Conservation (phyloP, 2,329 filamentous ascomycete species). For the Trichophyton simii region DNA sequence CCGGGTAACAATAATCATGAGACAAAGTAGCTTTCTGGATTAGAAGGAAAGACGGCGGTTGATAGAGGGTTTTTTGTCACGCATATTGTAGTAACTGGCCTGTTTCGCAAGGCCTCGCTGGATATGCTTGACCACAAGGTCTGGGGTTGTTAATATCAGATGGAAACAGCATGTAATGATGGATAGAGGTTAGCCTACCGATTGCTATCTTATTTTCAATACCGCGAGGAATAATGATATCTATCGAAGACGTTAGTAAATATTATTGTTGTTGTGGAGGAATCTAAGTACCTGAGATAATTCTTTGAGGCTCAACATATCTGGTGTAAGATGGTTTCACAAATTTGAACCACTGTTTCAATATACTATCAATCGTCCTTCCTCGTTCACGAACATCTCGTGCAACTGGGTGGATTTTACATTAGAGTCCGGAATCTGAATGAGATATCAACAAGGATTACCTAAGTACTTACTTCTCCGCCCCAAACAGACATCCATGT, state of each 20-base stretch:
- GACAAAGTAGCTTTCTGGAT: not conserved
- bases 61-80: not conserved
- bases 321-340: slow-evolving; percentile 96
- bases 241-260: slow-evolving; percentile 28
- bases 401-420: slow-evolving; percentile 42
- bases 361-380: slow-evolving; percentile 83
- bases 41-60: not conserved
- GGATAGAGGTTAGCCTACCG: slow-evolving; percentile 18
- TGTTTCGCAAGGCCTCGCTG: slow-evolving; percentile 55
- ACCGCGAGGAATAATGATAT: slow-evolving; percentile 88
- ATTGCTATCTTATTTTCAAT: slow-evolving; percentile 93
- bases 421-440: not conserved
- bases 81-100: not conserved
- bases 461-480: slow-evolving; percentile 54
- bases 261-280: not conserved
- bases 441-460: not conserved
- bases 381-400: slow-evolving; percentile 83
- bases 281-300: slow-evolving; percentile 54
- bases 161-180: not conserved
- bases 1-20: not conserved
- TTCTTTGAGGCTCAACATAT: slow-evolving; percentile 83
- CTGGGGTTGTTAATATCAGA: slow-evolving; percentile 31
- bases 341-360: slow-evolving; percentile 95
- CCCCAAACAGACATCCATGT: slow-evolving; percentile 84
- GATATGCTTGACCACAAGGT: slow-evolving; percentile 89